phyloP scores from a whole-genome alignment of 352 stramenopile genomes.

The Phytophthora pluvialis region DNA sequence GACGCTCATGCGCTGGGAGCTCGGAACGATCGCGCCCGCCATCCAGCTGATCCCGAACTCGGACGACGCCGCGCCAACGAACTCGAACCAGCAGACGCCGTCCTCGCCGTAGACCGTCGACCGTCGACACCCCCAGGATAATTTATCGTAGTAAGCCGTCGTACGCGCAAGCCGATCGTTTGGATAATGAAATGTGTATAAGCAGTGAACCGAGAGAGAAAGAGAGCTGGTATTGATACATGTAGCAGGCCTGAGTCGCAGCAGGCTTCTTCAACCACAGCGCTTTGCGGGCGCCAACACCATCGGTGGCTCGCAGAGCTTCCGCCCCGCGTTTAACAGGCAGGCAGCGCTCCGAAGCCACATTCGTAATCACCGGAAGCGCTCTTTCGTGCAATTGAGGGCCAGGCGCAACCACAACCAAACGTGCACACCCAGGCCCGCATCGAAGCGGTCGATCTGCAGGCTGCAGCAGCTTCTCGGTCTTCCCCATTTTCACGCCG shows the following conservation, averaged over 20 bases:
- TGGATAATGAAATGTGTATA: conserved; percentile 28
- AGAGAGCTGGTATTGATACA: no score
- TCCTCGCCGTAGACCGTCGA: conserved; percentile 9
- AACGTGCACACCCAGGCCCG: conserved; percentile 12
- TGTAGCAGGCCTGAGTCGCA: not conserved
- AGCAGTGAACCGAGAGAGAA: not conserved
- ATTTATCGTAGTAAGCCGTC: conserved; percentile 29
- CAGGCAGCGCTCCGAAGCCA: conserved; percentile 18
- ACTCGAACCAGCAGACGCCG: conserved; percentile 5
- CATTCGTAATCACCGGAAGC: conserved; percentile 23
- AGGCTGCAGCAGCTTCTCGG: not conserved
- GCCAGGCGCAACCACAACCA: conserved; percentile 29
- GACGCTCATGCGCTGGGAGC: conserved; percentile 56
- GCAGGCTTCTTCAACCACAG: conserved; percentile 38
- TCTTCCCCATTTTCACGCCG: conserved; percentile 1
- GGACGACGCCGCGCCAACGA: conserved; percentile 3
- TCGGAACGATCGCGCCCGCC: conserved; percentile 47
- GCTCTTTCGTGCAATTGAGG: conserved; percentile 24
- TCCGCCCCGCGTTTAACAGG: not conserved
- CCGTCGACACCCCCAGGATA: not conserved
- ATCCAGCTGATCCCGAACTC: conserved; percentile 39
- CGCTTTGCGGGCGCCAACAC: conserved; percentile 24
- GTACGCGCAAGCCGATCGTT: conserved; percentile 19
- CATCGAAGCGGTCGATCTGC: not conserved
- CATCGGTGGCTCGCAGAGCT: conserved; percentile 12